Evolutionary conservation across 2,329 filamentous ascomycete species (phyloP).

Genomic region (Aspergillus japonicus): DNA sequence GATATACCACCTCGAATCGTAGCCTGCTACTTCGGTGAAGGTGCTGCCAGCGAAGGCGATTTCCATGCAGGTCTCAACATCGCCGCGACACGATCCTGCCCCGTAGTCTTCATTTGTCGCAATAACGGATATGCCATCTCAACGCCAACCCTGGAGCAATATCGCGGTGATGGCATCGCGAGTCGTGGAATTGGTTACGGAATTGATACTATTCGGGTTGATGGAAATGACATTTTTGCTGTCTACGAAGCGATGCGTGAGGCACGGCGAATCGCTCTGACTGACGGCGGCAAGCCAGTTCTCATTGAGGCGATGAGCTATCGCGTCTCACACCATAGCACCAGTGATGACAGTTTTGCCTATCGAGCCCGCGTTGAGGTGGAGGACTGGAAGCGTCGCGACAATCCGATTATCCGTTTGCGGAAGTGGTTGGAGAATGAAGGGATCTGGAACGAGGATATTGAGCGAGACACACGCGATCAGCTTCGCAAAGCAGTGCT

Average conservation of each 20-base stretch:
- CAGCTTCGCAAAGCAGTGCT: constrained; percentile 71
- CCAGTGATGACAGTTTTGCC: constrained; percentile 93
- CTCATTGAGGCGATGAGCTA: constrained; percentile 97
- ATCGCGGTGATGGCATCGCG: constrained; percentile 87
- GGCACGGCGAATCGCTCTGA: constrained; percentile 74
- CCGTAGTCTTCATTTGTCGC: constrained; percentile 83
- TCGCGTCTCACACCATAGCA: constrained; percentile 96
- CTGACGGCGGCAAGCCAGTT: constrained; percentile 76
- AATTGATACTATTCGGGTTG: constrained; percentile 88
- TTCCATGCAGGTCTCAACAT: constrained; percentile 92
- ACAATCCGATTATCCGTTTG: constrained; percentile 82
- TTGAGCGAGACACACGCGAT: constrained; percentile 71
- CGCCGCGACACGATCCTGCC: constrained; percentile 82
- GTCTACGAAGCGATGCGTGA: constrained; percentile 76
- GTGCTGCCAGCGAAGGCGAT: constrained; percentile 85
- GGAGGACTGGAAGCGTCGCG: constrained; percentile 86
- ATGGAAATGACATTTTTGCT: constrained; percentile 93
- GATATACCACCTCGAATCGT: constrained; percentile 67
- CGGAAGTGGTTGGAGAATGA: constrained; percentile 88
- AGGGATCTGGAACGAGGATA: constrained; percentile 78
- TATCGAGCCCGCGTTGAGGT: constrained; percentile 93
- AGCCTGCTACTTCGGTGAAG: constrained; percentile 86
- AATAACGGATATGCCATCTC: constrained; percentile 93
- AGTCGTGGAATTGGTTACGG: constrained; percentile 84
- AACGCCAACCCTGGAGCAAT: constrained; percentile 85